These are phyloP conservation scores for Verticillium albo-atrum DNA, from an alignment of 2,329 filamentous ascomycete genomes.

Conservation along the genomic window DNA sequence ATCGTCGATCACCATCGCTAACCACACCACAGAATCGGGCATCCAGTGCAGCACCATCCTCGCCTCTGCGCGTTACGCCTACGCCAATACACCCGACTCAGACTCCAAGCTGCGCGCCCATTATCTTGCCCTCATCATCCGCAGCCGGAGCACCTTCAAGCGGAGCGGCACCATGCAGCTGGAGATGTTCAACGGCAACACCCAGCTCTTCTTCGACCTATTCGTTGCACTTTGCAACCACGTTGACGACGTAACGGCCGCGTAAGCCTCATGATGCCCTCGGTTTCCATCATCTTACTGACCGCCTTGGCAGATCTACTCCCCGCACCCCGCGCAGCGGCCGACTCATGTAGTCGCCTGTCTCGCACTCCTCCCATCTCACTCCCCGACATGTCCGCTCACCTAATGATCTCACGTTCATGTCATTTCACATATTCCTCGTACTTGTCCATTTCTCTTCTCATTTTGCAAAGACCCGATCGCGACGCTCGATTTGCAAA, in stretches of 20 bases:
- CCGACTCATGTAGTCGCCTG: constrained; percentile 20
- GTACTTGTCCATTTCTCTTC: neutral
- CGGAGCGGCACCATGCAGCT: constrained; percentile 92
- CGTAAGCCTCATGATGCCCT: constrained; percentile 35
- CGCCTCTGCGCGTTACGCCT: constrained; percentile 82
- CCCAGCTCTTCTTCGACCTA: constrained; percentile 82
- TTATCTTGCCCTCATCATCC: constrained; percentile 88
- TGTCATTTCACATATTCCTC: neutral
- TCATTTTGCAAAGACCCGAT: neutral
- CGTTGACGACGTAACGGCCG: constrained; percentile 64
- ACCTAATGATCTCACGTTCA: constrained; percentile 17
- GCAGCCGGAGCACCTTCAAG: constrained; percentile 84
- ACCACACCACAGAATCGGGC: constrained; percentile 53
- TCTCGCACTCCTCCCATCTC: neutral
- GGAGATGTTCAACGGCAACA: constrained; percentile 86
- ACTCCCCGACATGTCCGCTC: constrained; percentile 1
- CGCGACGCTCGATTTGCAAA: neutral
- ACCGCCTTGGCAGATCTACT: constrained; percentile 19
- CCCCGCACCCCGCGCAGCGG: constrained; percentile 36
- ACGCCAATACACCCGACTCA: constrained; percentile 80
- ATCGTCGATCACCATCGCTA: neutral
- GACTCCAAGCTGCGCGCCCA: constrained; percentile 90
- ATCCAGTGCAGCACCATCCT: constrained; percentile 84
- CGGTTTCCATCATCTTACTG: constrained; percentile 8
- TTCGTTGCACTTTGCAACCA: constrained; percentile 93